Percentiles rank a stretch among this genome's conserved stretches.
Conservation (phyloP, 176 grass and related monocot species). For the Aegilops umbellulata region DNA sequence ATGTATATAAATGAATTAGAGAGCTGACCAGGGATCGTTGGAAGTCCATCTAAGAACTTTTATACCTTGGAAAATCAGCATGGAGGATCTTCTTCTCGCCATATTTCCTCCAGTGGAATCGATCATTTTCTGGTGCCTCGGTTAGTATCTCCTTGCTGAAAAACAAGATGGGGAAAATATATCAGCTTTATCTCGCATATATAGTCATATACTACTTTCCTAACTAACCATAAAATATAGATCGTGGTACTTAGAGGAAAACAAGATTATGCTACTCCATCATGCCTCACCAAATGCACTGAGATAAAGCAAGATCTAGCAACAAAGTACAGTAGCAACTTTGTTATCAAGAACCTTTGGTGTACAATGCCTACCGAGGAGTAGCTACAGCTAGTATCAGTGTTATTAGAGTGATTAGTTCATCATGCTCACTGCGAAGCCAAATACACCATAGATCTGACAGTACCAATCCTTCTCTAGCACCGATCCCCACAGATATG, state of each 20-base stretch:
- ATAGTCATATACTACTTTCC: neutral
- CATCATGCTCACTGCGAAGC: neutral
- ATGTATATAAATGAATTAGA: neutral
- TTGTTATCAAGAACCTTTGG: neutral
- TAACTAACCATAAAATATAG: conserved; percentile 32
- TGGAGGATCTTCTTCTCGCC: conserved; percentile 49
- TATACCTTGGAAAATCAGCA: conserved; percentile 37
- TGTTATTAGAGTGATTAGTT: neutral
- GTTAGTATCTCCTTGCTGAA: conserved; percentile 25
- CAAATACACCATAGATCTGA: conserved; percentile 18
- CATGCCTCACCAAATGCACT: neutral
- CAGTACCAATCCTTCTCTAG: neutral
- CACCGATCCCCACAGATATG: neutral
- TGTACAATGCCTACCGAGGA: too few relatives aligned
- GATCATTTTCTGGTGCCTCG: conserved; percentile 34
- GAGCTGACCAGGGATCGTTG: neutral
- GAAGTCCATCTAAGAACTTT: neutral
- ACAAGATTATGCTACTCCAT: neutral
- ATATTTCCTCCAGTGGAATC: conserved; percentile 57
- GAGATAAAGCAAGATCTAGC: conserved; percentile 3
- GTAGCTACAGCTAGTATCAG: too few relatives aligned
- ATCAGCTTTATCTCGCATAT: neutral
- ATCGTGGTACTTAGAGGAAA: neutral
- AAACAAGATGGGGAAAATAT: neutral
- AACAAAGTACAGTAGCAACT: neutral